Base-by-base conservation (phyloP, 805 yeast genomes). In the Candida germanica region DNA sequence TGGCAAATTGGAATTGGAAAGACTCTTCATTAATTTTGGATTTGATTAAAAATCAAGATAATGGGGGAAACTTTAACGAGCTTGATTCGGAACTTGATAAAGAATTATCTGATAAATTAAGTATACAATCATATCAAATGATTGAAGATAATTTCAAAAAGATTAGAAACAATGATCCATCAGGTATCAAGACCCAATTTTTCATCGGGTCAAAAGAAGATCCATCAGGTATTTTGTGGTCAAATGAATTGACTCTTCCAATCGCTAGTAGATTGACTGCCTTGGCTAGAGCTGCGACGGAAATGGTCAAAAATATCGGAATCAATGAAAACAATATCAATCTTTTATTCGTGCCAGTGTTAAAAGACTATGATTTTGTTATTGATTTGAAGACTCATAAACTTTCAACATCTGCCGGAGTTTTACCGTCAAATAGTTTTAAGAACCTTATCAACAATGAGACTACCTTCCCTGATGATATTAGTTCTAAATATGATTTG, bases 1-100 rank as follows among this genome's bases (percentile, higher is more conserved):
- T 93, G 29, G 73, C 95, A 17, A 62, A 61, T 28, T 93, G 98
- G 98, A 88, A 93, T 58, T 93, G 98, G 98, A 83, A 77, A 49
- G 94, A 85, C 44, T 87, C 83, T 31, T 83, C 96, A 1, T 62
- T 93, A 42, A 75, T 89, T 36, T 61, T 93, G 42, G 97, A 93
- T 51, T 62, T 87, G 47, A 79, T 82, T 10, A 79, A 75, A 42
- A 58, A 53, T 27, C 6, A 20, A 7, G 37, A 36, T 27, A 29
- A 29, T n/a, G 24, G 30, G 1, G 31, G 36, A 2, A 31, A 16
- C 6, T 25, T 18, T 17, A 26, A 38, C 11, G 44, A 46, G 32
- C 39, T 31, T 19, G 36, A 66, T 6, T 68, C 60, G 16, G 63
- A 56, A 23, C 38, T 36, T 9, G 28, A 27, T 44, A 69, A 69